Base-by-base conservation (phyloP, 306 rosid species). In the peach (Prunus persica) region DNA sequence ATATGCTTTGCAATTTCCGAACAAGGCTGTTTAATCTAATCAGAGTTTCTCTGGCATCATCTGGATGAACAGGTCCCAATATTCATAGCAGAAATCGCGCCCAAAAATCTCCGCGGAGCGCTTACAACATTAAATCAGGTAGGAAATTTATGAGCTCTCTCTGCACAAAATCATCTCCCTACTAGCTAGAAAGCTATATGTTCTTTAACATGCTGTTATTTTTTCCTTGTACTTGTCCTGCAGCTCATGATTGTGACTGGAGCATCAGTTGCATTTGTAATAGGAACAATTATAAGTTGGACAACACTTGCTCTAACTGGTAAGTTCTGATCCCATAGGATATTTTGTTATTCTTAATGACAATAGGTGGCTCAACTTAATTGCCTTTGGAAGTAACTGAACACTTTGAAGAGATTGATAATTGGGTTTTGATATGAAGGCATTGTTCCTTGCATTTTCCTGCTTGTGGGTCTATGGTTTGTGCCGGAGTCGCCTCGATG, bases 391-490 rank as follows among this genome's bases (percentile, higher is more conserved):
- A 30, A 30, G 41, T 49, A 46, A 9, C 12, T 4, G 34, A 9
- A 56, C 18, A 15, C 45, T 69, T 50, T 49, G 76, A 72, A 60
- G 61, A 14, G 62, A n/a, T 56, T 74, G 46, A 79, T 52, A 47
- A 47, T 66, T 75, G 80, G 15, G 22, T 24, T 72, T 69, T 76
- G 32, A 73, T 84, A 73, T 84, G 88, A 76, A 93, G 98, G 93
- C 49, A 55, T 87, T 67, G 72, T 85, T 52, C 98, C 98, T 28
- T 91, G 90, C 85, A 68, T 89, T 67, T 75, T 78, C 70, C 84
- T 89, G 85, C 78, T 87, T 4, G 51, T 80, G 16, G 87, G 87
- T 71, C 73, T 86, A 24, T 66, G 41, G 24, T 86, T 82, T 67
- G 76, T 86, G 19, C 87, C 89, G 0, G 89, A 86, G 74, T 86